Base-by-base conservation (phyloP, 352 stramenopile species). In the Phytophthora pini region DNA sequence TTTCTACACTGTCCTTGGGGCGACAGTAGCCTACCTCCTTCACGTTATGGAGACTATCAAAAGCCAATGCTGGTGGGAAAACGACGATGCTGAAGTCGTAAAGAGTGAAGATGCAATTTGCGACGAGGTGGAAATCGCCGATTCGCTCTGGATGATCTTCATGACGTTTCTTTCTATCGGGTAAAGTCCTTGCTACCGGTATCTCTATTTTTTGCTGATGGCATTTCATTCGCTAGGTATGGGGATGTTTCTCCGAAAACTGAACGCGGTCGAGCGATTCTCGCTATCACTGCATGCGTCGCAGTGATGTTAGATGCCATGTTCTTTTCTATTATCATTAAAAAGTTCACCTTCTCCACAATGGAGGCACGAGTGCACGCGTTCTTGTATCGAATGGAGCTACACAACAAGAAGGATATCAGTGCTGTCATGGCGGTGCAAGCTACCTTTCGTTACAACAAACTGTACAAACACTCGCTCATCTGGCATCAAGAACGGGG, bases 381-480 rank as follows among this genome's bases (percentile, higher is more conserved):
- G 3, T 92, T 90, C 63, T 70, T 92, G 13, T 81, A 81, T 24
- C 77, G 83, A 13, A 87, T 87, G 77, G 72, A 85, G 40, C 70
- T 92, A 2, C 76, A 76, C 48, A 74, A 62, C 41, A 84, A 85
- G 67, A 92, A 89, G 49, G 79, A 89, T 12, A 36, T 87, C 24
- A 88, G 77, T 34, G 79, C 77, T 0, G 81, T 92, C 29, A 77
- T 92, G 70, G 83, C 83, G 2, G 70, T 92, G 50, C 83, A 92
- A 39, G 79, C 80, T 13, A 82, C 77, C n/a, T 88, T 81, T 61
- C 83, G 77, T 1, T 90, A 82, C 64, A 79, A 76, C 51, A 90
- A 88, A 58, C 89, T 79, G 20, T 89, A 92, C 61, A 72, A 68
- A 32, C 61, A 77, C 2, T 89, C 83, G 22, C 69, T 90, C 24